Evolutionary conservation across 1,139 yeast genomes (phyloP).

Genomic region (Kodamaea arcana): DNA sequence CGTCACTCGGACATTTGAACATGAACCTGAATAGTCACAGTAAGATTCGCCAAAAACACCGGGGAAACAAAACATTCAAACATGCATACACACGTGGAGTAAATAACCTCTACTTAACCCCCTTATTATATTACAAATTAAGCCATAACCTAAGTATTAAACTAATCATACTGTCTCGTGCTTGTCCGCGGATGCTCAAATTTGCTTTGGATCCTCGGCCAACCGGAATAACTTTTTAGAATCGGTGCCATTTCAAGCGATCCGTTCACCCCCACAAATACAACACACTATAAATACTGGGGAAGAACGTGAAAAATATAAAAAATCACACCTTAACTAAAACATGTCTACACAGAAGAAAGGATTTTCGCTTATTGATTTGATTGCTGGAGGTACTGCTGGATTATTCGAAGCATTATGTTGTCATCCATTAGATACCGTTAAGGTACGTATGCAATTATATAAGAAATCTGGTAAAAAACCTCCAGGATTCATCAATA

Average conservation of each 20-base stretch:
- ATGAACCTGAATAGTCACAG: no score
- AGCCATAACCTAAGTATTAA: no score
- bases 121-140: no score
- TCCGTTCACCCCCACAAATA: constrained; percentile 2
- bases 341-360: constrained; percentile 25
- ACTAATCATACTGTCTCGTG: not conserved
- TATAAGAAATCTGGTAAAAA: constrained; percentile 60
- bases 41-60: no score
- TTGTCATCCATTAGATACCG: constrained; percentile 94
- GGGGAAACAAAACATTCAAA: no score
- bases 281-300: not conserved
- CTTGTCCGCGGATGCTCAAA: not conserved
- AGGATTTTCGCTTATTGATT: constrained; percentile 58
- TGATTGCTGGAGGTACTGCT: constrained; percentile 95
- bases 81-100: no score
- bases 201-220: not conserved
- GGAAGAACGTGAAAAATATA: not conserved
- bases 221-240: not conserved
- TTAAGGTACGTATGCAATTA: constrained; percentile 95
- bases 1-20: not conserved
- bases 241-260: not conserved
- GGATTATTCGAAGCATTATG: constrained; percentile 94
- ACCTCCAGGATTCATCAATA: constrained; percentile 79
- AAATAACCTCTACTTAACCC: no score
- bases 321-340: constrained; percentile 1